Evolutionary conservation across 305 asterid species (phyloP), one percentile per base, ranked within the genome.

Genomic region (Plantago lanceolata): DNA sequence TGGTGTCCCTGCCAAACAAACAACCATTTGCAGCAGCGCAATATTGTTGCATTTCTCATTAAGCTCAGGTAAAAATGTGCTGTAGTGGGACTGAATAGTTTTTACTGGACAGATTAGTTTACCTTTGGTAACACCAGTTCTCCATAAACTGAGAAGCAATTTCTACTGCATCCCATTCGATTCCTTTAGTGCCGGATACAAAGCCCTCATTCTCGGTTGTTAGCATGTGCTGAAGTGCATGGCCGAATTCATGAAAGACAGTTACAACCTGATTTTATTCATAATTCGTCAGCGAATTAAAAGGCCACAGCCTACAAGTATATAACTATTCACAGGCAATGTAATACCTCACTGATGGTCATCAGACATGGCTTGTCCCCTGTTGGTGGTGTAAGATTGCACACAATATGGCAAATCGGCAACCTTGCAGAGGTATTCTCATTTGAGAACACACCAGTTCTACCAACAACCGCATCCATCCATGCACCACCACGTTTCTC

Each of bases 121-220:
- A 89, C 99, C 97, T 89, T 43, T 89, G 99, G 74, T 93, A 89
- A 81, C 99, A 93, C 99, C 99, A 93, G 74, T 93, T 89, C 69
- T 93, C 97, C 99, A 93, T 93, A 74, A 93, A 89, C 40, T 87
- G 99, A 40, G 99, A 93, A 48, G 99, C 95, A 57, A 93, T 74
- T 71, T 93, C 97, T 49, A 93, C 99, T 53, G 99, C 99, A 76
- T 93, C 99, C 99, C 97, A 89, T 78, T 93, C 99, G 51, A 93
- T 76, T 6, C 81, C 84, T 47, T 93, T 80, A 67, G 87, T 85
- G 68, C 97, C 97, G 79, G 99, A 91, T 72, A 93, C 94, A 83
- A 93, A 83, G 54, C 99, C 97, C 76, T 93, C 99, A 71, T 93
- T 95, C 76, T 93, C 96, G 78, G 55, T 89, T 45, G 99, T 93